These are phyloP conservation scores for Zygotorulaspora florentina DNA, from an alignment of 805 yeast species.

Conservation along the genomic window DNA sequence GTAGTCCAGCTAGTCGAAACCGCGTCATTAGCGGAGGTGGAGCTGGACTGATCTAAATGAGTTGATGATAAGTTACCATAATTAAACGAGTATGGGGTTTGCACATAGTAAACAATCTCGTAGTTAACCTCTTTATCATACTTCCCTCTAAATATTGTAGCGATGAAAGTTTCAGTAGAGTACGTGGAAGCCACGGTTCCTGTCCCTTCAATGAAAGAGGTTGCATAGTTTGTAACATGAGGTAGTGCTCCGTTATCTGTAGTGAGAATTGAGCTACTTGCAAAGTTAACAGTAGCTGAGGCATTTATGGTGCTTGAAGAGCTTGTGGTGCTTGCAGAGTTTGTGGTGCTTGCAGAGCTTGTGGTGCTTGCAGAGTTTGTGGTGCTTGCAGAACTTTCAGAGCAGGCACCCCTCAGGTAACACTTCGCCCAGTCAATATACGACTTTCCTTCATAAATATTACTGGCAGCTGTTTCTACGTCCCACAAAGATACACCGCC, in stretches of 20 bases:
- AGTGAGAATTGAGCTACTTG: not conserved
- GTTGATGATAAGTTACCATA: not conserved
- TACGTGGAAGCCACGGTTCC: not conserved
- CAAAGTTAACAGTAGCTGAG: no score
- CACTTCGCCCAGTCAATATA: constrained; percentile 44
- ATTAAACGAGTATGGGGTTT: not conserved
- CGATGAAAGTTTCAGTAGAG: not conserved
- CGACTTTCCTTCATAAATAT: constrained; percentile 40
- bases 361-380: constrained; percentile 16
- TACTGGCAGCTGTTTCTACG: constrained; percentile 66
- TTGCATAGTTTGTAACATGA: no score
- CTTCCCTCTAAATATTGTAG: not conserved
- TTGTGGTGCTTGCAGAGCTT: constrained; percentile 17
- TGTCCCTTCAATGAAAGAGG: not conserved
- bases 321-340: constrained; percentile 12
- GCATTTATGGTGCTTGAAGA: no score
- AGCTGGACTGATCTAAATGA: not conserved
- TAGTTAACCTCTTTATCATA: no score
- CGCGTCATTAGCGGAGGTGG: no score
- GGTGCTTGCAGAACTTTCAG: constrained; percentile 13
- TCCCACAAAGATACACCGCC: constrained; percentile 94
- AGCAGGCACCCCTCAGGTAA: constrained; percentile 36
- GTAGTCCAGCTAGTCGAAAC: no score
- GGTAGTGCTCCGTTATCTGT: no score
- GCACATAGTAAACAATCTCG: not conserved